Evolutionary conservation across 805 yeast genomes (phyloP).

Genomic region (Metschnikowia dekortorum): DNA sequence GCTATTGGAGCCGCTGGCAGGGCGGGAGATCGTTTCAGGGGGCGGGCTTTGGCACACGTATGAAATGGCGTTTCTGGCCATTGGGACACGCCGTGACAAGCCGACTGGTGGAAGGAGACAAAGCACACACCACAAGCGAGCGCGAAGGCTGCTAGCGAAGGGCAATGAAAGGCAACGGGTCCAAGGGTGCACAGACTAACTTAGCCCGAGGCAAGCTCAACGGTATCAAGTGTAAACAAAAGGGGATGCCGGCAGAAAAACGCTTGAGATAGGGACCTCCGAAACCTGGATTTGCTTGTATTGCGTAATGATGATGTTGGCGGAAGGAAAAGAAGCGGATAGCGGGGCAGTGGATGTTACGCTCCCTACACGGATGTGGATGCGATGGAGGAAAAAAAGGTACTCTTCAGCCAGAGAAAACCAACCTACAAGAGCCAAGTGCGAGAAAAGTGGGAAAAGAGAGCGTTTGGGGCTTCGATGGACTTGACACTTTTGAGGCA

Average conservation of each 20-base stretch:
- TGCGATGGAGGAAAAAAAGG: conserved; percentile 1
- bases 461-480: background rate
- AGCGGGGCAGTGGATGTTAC: background rate
- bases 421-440: background rate
- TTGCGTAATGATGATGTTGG: background rate
- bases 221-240: background rate
- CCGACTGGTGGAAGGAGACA: background rate
- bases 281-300: background rate
- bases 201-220: background rate
- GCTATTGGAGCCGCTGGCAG: conserved; percentile 1
- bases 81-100: background rate
- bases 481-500: background rate
- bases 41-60: conserved; percentile 3
- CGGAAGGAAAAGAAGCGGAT: background rate
- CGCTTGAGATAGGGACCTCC: background rate
- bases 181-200: background rate
- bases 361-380: background rate
- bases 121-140: background rate
- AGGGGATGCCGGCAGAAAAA: background rate
- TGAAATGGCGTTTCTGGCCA: background rate
- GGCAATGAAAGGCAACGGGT: background rate
- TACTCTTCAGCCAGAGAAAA: background rate
- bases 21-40: background rate
- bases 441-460: background rate
- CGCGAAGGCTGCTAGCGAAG: background rate